A percentile compares a stretch with the other conserved stretches of the same genome.
Conservation (phyloP, 345 rosid species). For the Noccaea bulbosa region DNA sequence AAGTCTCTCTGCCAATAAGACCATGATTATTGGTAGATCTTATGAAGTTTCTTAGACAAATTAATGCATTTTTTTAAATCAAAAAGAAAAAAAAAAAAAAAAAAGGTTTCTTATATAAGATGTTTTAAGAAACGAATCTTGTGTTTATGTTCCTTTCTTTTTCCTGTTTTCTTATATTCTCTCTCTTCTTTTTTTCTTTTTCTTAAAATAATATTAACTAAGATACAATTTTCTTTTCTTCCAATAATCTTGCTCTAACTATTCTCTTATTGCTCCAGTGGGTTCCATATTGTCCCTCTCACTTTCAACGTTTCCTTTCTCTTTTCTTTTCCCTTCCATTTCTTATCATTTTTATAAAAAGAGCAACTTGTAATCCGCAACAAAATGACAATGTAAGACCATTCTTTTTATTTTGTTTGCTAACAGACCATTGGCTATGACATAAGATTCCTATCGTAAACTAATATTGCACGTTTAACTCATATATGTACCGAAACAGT, state of each 20-base stretch:
- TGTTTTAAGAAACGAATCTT: no score
- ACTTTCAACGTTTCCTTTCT: slow-evolving; percentile 21
- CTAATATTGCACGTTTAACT: slow-evolving; percentile 14
- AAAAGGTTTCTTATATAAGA: no score
- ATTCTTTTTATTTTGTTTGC: slow-evolving; percentile 8
- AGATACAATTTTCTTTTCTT: no score
- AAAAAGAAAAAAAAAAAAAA: no score
- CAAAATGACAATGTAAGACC: slow-evolving; percentile 8
- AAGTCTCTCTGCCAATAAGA: not conserved
- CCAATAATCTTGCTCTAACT: no score
- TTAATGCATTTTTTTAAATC: no score
- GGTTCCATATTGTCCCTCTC: slow-evolving; percentile 33
- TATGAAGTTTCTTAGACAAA: no score
- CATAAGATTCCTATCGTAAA: slow-evolving; percentile 24
- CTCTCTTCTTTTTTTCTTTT: no score
- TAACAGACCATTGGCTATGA: slow-evolving; percentile 1
- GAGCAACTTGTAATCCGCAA: not conserved
- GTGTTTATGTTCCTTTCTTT: no score
- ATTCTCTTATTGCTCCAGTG: slow-evolving; percentile 40
- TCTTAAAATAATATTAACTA: no score
- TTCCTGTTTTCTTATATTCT: no score
- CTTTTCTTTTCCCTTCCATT: not conserved
- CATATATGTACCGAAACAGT: not conserved
- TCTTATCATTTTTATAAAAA: not conserved
- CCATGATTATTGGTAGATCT: no score